phyloP scores from a whole-genome alignment of 306 rosid genomes.

The Gillenia trifoliata region DNA sequence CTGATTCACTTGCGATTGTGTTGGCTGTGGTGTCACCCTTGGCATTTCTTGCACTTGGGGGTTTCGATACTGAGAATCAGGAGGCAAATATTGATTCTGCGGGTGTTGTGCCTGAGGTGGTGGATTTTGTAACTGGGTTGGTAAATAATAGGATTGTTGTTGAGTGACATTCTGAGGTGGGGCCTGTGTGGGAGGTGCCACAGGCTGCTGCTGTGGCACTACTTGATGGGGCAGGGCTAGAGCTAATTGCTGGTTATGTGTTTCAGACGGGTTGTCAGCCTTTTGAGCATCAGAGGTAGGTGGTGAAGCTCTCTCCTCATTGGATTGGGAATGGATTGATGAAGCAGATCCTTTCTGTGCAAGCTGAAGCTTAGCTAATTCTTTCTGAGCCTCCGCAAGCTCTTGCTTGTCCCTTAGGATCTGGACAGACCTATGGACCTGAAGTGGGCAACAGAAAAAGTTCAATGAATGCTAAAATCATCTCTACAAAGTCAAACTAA shows the following conservation, averaged over 20 bases:
- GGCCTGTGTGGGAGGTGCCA: slow-evolving; percentile 47
- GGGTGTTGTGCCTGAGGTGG: slow-evolving; percentile 45
- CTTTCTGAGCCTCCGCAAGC: slow-evolving; percentile 90
- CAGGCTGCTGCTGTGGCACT: slow-evolving; percentile 49
- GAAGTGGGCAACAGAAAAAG: slow-evolving; percentile 15
- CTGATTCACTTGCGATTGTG: slow-evolving; percentile 60
- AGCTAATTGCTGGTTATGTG: slow-evolving; percentile 80
- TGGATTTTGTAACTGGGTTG: slow-evolving; percentile 53
- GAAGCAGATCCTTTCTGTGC: slow-evolving; percentile 79
- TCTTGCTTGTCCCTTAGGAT: slow-evolving; percentile 96
- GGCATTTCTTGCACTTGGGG: slow-evolving; percentile 61
- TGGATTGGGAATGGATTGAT: slow-evolving; percentile 61
- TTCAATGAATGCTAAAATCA: not conserved
- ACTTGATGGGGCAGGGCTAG: slow-evolving; percentile 85
- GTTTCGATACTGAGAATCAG: slow-evolving; percentile 65
- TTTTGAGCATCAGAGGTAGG: slow-evolving; percentile 50
- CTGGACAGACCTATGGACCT: slow-evolving; percentile 98
- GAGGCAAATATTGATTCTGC: slow-evolving; percentile 61
- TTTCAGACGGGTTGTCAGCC: slow-evolving; percentile 54
- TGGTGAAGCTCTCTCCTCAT: slow-evolving; percentile 70
- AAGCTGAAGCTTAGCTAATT: slow-evolving; percentile 89
- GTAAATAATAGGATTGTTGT: slow-evolving; percentile 71
- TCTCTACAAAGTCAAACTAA: not conserved
- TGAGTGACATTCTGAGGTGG: slow-evolving; percentile 54
- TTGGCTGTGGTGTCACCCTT: slow-evolving; percentile 50